Conservation (phyloP, 1,284 basidiomycete species). For the Psilocybe mexicana region DNA sequence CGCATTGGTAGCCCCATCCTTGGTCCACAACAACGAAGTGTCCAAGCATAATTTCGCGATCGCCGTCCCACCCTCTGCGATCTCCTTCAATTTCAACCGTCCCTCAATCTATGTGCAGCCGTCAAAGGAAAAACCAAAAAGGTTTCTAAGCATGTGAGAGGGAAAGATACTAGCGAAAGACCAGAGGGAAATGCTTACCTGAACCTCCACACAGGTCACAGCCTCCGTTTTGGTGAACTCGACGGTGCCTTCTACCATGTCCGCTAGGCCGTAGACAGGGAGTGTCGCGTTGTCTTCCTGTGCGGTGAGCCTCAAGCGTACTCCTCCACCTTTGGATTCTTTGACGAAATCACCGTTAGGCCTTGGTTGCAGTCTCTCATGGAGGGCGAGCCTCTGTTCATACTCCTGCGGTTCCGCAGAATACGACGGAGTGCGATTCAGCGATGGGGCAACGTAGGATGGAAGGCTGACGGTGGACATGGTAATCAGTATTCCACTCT, state of each 20-base stretch:
- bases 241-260: conserved; percentile 55
- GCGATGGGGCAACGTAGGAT: conserved; percentile 39
- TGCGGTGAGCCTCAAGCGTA: conserved; percentile 49
- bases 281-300: conserved; percentile 50
- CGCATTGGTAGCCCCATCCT: conserved; percentile 35
- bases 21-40: conserved; percentile 57
- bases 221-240: conserved; percentile 57
- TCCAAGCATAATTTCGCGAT: conserved; percentile 53
- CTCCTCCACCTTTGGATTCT: conserved; percentile 54
- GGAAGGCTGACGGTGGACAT: conserved; percentile 46
- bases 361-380: conserved; percentile 43
- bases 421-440: conserved; percentile 43
- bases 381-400: conserved; percentile 55
- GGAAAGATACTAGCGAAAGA: no score
- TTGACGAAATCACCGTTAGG: conserved; percentile 58
- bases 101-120: conserved; percentile 54
- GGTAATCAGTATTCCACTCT: neutral
- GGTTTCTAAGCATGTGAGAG: no score
- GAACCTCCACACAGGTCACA: conserved; percentile 61
- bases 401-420: conserved; percentile 51
- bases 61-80: conserved; percentile 62
- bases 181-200: conserved; percentile 38
- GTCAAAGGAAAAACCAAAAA: neutral
- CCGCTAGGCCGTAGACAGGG: conserved; percentile 59
- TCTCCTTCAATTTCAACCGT: conserved; percentile 55